Evolutionary conservation across 768 basidiomycete genomes (phyloP).

Genomic region (Tremella yokohamensis): DNA sequence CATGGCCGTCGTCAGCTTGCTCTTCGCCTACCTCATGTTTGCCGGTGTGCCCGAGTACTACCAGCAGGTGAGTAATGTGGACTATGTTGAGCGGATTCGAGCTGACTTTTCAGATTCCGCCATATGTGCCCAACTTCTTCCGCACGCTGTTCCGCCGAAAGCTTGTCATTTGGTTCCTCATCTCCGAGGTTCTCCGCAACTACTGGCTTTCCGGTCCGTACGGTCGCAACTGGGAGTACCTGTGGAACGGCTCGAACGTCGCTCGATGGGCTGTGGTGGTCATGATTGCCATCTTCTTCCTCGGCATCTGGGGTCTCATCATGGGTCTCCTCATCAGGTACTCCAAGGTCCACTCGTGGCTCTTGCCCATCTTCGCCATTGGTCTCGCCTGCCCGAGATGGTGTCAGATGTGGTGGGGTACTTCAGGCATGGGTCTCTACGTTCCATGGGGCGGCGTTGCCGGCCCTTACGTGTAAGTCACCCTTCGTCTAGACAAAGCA

Average conservation of each 20-base stretch:
- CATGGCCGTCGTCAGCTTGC: slow-evolving; percentile 66
- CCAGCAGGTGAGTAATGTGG: slow-evolving; percentile 30
- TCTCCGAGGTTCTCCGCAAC: slow-evolving; percentile 74
- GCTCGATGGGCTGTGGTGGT: slow-evolving; percentile 77
- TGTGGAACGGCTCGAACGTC: slow-evolving; percentile 74
- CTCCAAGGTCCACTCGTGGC: slow-evolving; percentile 92
- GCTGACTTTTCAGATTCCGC: slow-evolving; percentile 73
- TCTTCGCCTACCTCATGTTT: slow-evolving; percentile 78
- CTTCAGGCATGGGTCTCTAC: slow-evolving; percentile 85
- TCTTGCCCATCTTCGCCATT: slow-evolving; percentile 89
- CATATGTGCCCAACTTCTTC: slow-evolving; percentile 89
- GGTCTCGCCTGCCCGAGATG: slow-evolving; percentile 89
- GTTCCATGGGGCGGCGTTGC: slow-evolving; percentile 84
- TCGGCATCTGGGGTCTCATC: slow-evolving; percentile 77
- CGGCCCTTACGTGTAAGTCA: slow-evolving; percentile 69
- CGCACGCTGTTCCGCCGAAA: slow-evolving; percentile 83
- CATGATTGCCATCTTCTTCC: slow-evolving; percentile 77
- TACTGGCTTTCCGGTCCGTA: slow-evolving; percentile 50
- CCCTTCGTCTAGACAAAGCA: background rate
- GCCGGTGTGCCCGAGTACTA: slow-evolving; percentile 75
- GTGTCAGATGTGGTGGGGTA: slow-evolving; percentile 98
- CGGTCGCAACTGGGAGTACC: slow-evolving; percentile 90
- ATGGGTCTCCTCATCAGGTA: slow-evolving; percentile 70
- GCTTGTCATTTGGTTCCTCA: slow-evolving; percentile 90
- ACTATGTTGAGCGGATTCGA: background rate